phyloP scores from a whole-genome alignment of 73 alveolate genomes.

The Paramecium octaurelia region DNA sequence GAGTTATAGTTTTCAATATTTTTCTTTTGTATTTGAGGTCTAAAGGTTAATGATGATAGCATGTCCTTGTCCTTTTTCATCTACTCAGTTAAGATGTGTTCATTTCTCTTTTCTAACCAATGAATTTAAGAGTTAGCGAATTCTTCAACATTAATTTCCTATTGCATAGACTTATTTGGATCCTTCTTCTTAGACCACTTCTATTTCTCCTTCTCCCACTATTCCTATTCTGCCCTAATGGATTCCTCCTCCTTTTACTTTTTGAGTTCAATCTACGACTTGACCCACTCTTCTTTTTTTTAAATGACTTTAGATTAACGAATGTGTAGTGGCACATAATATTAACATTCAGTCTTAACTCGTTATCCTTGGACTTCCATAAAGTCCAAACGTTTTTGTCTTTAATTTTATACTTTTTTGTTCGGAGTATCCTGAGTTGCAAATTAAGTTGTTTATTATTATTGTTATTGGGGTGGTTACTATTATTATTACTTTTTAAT shows the following conservation, averaged over 20 bases:
- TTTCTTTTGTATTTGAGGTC: background rate
- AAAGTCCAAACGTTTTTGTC: background rate
- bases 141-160: slow-evolving; percentile 27
- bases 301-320: background rate
- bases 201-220: background rate
- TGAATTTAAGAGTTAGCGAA: background rate
- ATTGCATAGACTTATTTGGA: background rate
- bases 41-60: background rate
- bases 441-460: background rate
- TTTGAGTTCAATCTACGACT: background rate
- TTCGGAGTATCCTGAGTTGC: background rate
- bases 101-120: slow-evolving; percentile 40
- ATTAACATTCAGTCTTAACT: slow-evolving; percentile 5
- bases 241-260: background rate
- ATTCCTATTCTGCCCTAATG: background rate
- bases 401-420: background rate
- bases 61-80: slow-evolving; percentile 20
- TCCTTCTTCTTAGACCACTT: background rate
- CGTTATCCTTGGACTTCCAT: background rate
- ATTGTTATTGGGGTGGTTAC: background rate
- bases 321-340: slow-evolving; percentile 12
- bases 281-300: slow-evolving; percentile 26
- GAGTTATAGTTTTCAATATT: background rate
- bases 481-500: background rate
- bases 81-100: background rate